Percentiles rank a stretch among this genome's conserved stretches.
Evolutionary conservation across 2,329 filamentous ascomycete species (phyloP).

Genomic region (Myriosclerotinia curreyana): DNA sequence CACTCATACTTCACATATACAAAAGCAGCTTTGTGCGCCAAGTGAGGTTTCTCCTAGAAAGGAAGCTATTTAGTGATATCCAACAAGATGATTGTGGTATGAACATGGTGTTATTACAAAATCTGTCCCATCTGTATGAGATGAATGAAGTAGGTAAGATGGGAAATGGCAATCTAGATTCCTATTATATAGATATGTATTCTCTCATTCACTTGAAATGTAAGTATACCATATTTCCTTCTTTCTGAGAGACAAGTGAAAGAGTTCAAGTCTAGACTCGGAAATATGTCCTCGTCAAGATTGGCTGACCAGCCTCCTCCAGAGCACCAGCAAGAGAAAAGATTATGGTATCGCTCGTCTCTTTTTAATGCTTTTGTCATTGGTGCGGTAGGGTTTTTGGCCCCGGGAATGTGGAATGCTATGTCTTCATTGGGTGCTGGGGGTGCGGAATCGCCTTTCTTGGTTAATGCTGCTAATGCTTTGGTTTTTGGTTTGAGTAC

Average conservation of each 20-base stretch:
- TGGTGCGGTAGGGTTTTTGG: constrained; percentile 43
- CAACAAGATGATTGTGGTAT: neutral
- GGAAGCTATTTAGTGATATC: neutral
- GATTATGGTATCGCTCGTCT: constrained; percentile 25
- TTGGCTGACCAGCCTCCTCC: neutral
- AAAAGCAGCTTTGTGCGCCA: constrained; percentile 3
- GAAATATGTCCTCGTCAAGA: neutral
- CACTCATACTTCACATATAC: neutral
- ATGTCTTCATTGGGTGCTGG: constrained; percentile 45
- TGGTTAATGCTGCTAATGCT: constrained; percentile 47
- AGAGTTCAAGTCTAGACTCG: neutral
- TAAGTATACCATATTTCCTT: neutral
- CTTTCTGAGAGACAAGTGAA: neutral
- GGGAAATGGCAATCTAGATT: neutral
- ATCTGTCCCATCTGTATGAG: neutral
- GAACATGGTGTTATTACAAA: neutral
- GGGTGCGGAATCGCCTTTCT: constrained; percentile 47
- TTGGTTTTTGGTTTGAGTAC: constrained; percentile 45
- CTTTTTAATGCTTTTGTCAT: constrained; percentile 45
- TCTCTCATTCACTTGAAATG: neutral
- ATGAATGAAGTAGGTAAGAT: constrained; percentile 1
- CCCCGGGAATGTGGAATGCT: constrained; percentile 44
- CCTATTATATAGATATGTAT: neutral
- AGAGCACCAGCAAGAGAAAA: neutral
- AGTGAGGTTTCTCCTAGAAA: neutral